phyloP scores from a whole-genome alignment of 129 eudicot species.

The Flaveria bidentis region DNA sequence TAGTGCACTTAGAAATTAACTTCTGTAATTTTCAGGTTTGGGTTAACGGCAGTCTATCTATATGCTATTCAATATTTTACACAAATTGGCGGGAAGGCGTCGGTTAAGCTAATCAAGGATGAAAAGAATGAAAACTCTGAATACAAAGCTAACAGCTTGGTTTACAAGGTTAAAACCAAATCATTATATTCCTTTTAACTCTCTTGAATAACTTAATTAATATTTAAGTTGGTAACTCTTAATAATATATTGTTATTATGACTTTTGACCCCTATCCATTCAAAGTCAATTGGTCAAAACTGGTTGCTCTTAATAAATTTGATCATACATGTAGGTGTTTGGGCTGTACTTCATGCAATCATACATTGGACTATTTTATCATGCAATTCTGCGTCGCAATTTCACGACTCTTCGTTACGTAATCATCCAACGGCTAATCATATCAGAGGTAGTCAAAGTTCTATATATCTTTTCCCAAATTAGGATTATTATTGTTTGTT shows the following conservation, averaged over 20 bases:
- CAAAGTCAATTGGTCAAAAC: neutral
- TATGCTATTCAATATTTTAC: slow-evolving; percentile 76
- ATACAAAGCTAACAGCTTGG: slow-evolving; percentile 77
- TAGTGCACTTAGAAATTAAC: neutral
- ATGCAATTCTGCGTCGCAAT: slow-evolving; percentile 77
- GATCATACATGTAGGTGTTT: slow-evolving; percentile 59
- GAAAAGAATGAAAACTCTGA: slow-evolving; percentile 62
- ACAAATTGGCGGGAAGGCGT: slow-evolving; percentile 69
- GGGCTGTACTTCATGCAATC: slow-evolving; percentile 93
- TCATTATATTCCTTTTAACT: neutral
- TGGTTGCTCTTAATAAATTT: neutral
- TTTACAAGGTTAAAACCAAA: slow-evolving; percentile 63
- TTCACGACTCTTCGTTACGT: slow-evolving; percentile 80
- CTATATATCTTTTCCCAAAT: neutral
- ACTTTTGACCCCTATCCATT: neutral
- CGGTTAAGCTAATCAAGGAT: slow-evolving; percentile 71
- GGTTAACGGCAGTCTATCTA: slow-evolving; percentile 72
- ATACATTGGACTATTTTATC: slow-evolving; percentile 87
- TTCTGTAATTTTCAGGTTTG: slow-evolving; percentile 54
- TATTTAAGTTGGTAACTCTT: no score
- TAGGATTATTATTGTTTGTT: neutral
- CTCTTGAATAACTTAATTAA: no score
- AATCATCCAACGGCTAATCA: slow-evolving; percentile 70
- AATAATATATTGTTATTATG: no score
- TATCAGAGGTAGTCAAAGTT: slow-evolving; percentile 62